These are phyloP conservation scores for Pestalotiopsis sp. DNA, from an alignment of 2,329 filamentous ascomycete species.

Conservation along the genomic window DNA sequence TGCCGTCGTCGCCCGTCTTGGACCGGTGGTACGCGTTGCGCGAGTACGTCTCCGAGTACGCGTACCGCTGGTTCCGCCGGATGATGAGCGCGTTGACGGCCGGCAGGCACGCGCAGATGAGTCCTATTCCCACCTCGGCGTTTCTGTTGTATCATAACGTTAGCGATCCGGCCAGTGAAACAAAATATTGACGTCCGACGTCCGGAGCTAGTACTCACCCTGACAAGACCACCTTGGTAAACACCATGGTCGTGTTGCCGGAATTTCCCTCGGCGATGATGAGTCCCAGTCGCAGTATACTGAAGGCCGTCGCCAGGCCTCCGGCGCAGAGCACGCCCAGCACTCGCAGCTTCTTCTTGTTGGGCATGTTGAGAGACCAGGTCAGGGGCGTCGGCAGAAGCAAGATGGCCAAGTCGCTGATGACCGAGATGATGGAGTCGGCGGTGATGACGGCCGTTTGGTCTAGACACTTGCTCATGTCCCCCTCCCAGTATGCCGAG, in stretches of 20 bases:
- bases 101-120: conserved; percentile 14
- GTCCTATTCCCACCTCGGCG: conserved; percentile 20
- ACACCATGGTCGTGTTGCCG: conserved; percentile 28
- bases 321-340: conserved; percentile 32
- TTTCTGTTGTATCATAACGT: conserved; percentile 19
- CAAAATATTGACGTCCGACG: too few species aligned
- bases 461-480: conserved; percentile 35
- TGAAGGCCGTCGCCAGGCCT: conserved; percentile 34
- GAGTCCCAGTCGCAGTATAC: conserved; percentile 28
- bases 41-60: not conserved
- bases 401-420: conserved; percentile 34
- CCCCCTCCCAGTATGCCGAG: conserved; percentile 39
- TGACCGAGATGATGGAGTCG: conserved; percentile 33
- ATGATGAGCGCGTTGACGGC: conserved; percentile 9
- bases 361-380: conserved; percentile 33
- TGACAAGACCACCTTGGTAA: conserved; percentile 27
- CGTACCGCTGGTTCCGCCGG: not conserved
- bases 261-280: conserved; percentile 26
- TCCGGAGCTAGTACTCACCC: conserved; percentile 15
- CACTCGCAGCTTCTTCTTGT: conserved; percentile 31
- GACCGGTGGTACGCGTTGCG: not conserved
- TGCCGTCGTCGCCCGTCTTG: not conserved
- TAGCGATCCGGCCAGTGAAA: too few species aligned
- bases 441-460: conserved; percentile 33
- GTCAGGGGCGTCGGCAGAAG: conserved; percentile 33